Evolutionary conservation across 1,139 yeast species (phyloP).

Genomic region (Candida sp.): DNA sequence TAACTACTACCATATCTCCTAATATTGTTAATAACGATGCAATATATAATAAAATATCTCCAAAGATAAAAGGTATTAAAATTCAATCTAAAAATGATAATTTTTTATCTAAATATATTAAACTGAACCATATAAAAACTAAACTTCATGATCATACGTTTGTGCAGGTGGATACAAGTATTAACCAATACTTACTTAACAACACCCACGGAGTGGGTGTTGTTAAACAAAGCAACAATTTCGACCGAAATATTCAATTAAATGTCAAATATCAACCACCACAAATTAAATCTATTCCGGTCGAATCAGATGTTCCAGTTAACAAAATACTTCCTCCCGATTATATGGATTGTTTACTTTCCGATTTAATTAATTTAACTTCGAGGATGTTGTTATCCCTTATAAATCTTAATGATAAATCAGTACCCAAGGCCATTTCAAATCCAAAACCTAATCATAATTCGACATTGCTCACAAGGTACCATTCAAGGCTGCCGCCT

Average conservation of each 20-base stretch:
- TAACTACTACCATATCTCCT: constrained; percentile 2
- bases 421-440: constrained; percentile 34
- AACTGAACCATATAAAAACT: constrained; percentile 15
- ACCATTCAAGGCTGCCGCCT: constrained; percentile 93
- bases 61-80: neutral
- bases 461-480: constrained; percentile 59
- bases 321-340: constrained; percentile 43
- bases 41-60: neutral
- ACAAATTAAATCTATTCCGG: neutral
- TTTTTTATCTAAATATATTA: constrained; percentile 26
- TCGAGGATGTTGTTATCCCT: constrained; percentile 78
- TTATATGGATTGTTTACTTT: constrained; percentile 65
- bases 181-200: neutral
- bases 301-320: neutral
- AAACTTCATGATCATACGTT: constrained; percentile 18
- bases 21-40: neutral
- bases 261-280: neutral
- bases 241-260: neutral
- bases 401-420: constrained; percentile 63
- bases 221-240: neutral
- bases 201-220: neutral
- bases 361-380: constrained; percentile 67
- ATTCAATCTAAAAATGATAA: constrained; percentile 14
- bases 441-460: constrained; percentile 17
- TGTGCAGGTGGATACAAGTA: constrained; percentile 2